Evolutionary conservation across 2,329 filamentous ascomycete genomes (phyloP), one percentile per base, ranked within the genome.

Genomic region (Colletotrichum musicola): DNA sequence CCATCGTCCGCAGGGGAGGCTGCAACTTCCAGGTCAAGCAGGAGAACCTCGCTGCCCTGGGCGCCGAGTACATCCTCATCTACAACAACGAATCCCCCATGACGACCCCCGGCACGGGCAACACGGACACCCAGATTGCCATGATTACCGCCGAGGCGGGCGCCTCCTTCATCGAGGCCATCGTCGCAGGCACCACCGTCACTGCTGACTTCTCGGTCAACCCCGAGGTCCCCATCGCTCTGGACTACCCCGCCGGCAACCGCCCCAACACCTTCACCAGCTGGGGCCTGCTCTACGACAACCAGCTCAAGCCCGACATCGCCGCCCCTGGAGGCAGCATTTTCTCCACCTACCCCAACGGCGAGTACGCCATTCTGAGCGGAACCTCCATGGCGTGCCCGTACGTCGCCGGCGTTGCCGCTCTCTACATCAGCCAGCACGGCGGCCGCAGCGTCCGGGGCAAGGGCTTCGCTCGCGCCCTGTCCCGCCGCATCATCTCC

Each of bases 331-430:
- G 83, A 47, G 80, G 80, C 18, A 77, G 80, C n/a, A 75, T 75
- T 49, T 77, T 82, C 53, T 82, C 81, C 4, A 85, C 83, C 2
- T 85, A 80, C 55, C 79, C 80, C 4, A 72, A 81, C 30, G 73
- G 74, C 25, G 60, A 69, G 10, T 85, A 84, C 68, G 79, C 77
- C n/a, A 77, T 85, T 12, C 72, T 80, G 16, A 80, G 76, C 30
- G 84, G 84, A 42, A 86, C 84, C 1, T 84, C 81, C 3, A 85
- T 86, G 83, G 78, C 83, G 6, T 78, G 79, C 54, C 83, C 83
- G 6, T 78, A 81, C 56, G 75, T 80, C 4, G 81, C 83, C 7
- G 83, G 78, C 46, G 74, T 78, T 40, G 73, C 75, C 40, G 78
- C 77, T 38, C 74, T 81, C 22, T 81, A 78, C 49, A 75, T 81